phyloP scores from a whole-genome alignment of 2,329 filamentous ascomycete genomes.

The Rhynchosporium graminicola region DNA sequence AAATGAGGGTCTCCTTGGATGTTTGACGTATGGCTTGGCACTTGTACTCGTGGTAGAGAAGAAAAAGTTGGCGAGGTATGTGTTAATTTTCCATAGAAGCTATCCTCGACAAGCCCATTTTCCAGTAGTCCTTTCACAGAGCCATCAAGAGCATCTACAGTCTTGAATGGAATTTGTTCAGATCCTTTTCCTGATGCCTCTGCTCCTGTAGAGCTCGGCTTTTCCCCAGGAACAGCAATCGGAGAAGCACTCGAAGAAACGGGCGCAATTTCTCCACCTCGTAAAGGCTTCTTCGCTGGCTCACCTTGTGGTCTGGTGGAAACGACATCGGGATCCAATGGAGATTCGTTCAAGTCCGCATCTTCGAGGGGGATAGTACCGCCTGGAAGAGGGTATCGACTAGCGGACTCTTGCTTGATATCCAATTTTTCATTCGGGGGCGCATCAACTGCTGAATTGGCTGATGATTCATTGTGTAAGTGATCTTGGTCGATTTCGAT shows the following conservation, averaged over 20 bases:
- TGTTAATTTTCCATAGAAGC: constrained; percentile 54
- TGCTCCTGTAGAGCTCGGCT: constrained; percentile 43
- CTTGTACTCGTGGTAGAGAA: constrained; percentile 54
- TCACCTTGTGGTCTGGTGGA: constrained; percentile 40
- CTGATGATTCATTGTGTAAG: constrained; percentile 48
- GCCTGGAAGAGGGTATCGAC: constrained; percentile 49
- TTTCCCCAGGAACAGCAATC: constrained; percentile 42
- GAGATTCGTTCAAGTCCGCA: constrained; percentile 25
- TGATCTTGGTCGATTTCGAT: constrained; percentile 52
- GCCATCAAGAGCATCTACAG: constrained; percentile 46
- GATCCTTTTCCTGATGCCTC: constrained; percentile 30
- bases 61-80: constrained; percentile 50
- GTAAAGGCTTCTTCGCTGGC: constrained; percentile 42
- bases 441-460: constrained; percentile 44
- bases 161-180: constrained; percentile 51
- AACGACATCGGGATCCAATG: constrained; percentile 41
- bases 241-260: constrained; percentile 44
- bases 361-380: constrained; percentile 49
- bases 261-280: constrained; percentile 40
- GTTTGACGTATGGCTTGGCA: constrained; percentile 53
- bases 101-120: constrained; percentile 49
- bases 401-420: constrained; percentile 49
- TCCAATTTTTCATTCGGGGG: constrained; percentile 44
- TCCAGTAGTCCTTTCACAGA: constrained; percentile 25
- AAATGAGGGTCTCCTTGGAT: constrained; percentile 31